Conservation (phyloP, 495 filamentous ascomycete genomes). For the Penicillium lividum region DNA sequence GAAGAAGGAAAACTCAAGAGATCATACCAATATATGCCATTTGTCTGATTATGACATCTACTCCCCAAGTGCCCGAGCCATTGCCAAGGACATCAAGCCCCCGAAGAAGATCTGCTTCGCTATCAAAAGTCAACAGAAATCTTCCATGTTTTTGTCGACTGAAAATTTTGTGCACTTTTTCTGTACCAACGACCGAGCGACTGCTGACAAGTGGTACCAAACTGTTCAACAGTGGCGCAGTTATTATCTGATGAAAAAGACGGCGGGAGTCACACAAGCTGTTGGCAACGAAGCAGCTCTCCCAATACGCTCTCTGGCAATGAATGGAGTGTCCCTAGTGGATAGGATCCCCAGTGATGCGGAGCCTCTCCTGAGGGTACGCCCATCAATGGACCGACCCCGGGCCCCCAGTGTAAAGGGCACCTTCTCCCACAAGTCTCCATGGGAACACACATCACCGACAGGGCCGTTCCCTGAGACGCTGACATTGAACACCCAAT, state of each 20-base stretch:
- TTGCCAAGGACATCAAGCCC: constrained; percentile 64
- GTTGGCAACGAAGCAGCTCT: constrained; percentile 27
- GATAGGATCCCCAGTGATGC: constrained; percentile 7
- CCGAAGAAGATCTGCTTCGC: constrained; percentile 83
- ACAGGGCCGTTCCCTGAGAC: constrained; percentile 39
- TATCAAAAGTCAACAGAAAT: constrained; percentile 91
- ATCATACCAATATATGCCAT: constrained; percentile 73
- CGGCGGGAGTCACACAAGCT: constrained; percentile 52
- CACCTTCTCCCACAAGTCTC: constrained; percentile 33
- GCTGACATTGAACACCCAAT: constrained; percentile 31
- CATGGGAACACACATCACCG: constrained; percentile 45
- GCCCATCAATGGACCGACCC: constrained; percentile 19
- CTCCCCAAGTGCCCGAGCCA: constrained; percentile 63
- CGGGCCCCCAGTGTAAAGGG: constrained; percentile 26
- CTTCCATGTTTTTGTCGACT: constrained; percentile 75
- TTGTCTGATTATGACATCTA: constrained; percentile 95
- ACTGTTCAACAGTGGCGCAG: constrained; percentile 79
- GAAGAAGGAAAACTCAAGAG: constrained; percentile 62
- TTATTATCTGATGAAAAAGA: constrained; percentile 78
- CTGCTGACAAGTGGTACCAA: constrained; percentile 67
- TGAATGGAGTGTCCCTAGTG: constrained; percentile 15
- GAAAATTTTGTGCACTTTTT: constrained; percentile 93
- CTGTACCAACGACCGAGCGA: constrained; percentile 66
- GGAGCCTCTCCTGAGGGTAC: constrained; percentile 53
- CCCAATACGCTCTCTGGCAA: constrained; percentile 20